These are phyloP conservation scores for Usnea hakonensis DNA, from an alignment of 495 filamentous ascomycete genomes.

Conservation along the genomic window DNA sequence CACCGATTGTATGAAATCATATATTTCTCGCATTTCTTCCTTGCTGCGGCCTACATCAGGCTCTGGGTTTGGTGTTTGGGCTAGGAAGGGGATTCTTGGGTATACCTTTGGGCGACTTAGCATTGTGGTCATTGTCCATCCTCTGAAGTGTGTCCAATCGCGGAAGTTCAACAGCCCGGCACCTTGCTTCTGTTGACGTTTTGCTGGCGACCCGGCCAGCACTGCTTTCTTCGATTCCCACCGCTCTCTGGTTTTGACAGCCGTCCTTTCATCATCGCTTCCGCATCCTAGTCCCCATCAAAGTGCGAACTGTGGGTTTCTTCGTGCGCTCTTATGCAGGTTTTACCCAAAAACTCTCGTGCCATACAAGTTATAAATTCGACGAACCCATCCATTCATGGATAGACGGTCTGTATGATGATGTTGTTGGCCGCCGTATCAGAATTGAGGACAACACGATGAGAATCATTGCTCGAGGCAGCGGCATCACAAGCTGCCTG, in stretches of 20 bases:
- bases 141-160: constrained; percentile 21
- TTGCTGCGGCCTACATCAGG: constrained; percentile 23
- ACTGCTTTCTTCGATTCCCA: constrained; percentile 25
- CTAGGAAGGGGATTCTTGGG: constrained; percentile 22
- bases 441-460: constrained; percentile 17
- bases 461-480: constrained; percentile 26
- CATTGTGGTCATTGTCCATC: constrained; percentile 17
- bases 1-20: constrained; percentile 25
- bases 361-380: not conserved
- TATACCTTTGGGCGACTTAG: constrained; percentile 29
- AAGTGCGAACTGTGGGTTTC: constrained; percentile 16
- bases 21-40: constrained; percentile 19
- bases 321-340: constrained; percentile 19
- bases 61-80: constrained; percentile 26
- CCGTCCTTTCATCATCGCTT: constrained; percentile 28
- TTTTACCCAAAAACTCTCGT: constrained; percentile 19
- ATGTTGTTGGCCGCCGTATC: not conserved
- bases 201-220: constrained; percentile 20
- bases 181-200: constrained; percentile 8
- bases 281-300: not conserved
- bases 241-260: constrained; percentile 18
- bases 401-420: constrained; percentile 28
- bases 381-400: not conserved
- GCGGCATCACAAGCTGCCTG: constrained; percentile 23
- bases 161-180: not conserved